Base-by-base conservation (phyloP, 2,329 filamentous ascomycete genomes). In the Pseudogymnoascus sp. region DNA sequence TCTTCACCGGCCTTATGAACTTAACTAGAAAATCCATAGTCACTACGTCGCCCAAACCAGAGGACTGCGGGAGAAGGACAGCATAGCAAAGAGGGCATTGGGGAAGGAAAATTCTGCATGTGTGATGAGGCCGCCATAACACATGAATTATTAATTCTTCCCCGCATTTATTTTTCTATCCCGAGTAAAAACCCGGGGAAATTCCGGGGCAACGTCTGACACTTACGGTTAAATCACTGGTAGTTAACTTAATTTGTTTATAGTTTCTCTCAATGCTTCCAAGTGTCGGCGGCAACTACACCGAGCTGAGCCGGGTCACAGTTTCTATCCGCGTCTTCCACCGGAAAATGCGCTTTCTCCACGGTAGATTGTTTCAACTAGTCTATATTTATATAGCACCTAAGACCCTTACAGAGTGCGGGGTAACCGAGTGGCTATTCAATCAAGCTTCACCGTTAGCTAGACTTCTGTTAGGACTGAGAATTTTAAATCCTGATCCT, bases 81-180 rank as follows among this genome's bases (percentile, higher is more conserved):
- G 63, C 62, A 66, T 69, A 10, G 71, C 71, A 11, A 65, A 66
- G n/a, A 71, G 67, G 11, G 71, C 70, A 10, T 64, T 62, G 1
- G 68, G 36, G 3, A 34, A 11, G 31, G 10, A 34, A 34, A 34
- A 10, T 34, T 34, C 10, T 10, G 31, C 8, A 31, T 34, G 31
- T 34, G 31, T 34, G 31, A 2, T 34, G 31, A 34, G 31, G 31
- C 14, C 37, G 14, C 6, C 37, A 39, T 39, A 8, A 39, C 6
- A 3, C 14, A 16, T 8, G 16, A 39, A 39, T 39, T 39, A 39
- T 39, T 39, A 16, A n/a, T 39, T 39, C n/a, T 42, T 42, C 16
- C 16, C 8, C 8, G 39, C 16, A 10, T 16, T 42, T 42, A 42
- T 18, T 42, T 42, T 42, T 16, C 39, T 42, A 3, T 42, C 16